These are phyloP conservation scores for Fragaria ananassa DNA, from an alignment of 306 rosid species.

Conservation along the genomic window DNA sequence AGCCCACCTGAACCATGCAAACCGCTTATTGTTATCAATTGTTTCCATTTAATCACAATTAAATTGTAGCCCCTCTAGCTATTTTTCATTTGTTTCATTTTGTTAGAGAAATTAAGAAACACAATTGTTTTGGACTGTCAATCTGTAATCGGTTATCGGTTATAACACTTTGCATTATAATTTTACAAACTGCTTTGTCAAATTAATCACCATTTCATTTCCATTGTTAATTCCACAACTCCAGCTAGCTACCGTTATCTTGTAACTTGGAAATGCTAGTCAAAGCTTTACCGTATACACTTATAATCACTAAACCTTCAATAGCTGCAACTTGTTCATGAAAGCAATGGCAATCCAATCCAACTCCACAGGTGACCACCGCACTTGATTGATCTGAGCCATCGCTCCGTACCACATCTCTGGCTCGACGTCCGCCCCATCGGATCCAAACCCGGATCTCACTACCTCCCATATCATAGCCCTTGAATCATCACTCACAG, in stretches of 20 bases:
- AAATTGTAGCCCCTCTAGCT: no score
- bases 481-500: conserved; percentile 56
- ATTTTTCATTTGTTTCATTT: no score
- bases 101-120: no score
- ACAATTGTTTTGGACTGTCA: not conserved
- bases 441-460: conserved; percentile 14
- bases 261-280: not conserved
- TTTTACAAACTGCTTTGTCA: not conserved
- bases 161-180: not conserved
- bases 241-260: not conserved
- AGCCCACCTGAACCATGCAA: no score
- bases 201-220: no score
- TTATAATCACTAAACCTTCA: conserved; percentile 39
- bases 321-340: conserved; percentile 48
- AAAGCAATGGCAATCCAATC: conserved; percentile 57
- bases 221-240: not conserved
- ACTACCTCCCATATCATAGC: conserved; percentile 68
- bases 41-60: no score
- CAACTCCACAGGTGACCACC: conserved; percentile 53
- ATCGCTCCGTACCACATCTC: conserved; percentile 47
- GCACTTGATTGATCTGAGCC: conserved; percentile 54
- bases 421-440: conserved; percentile 38
- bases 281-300: not conserved
- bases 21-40: no score
- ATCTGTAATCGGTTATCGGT: no score